Percentiles rank a stretch among this genome's conserved stretches.
phyloP scores from a whole-genome alignment of 768 basidiomycete genomes.

The Kwoniella heveanensis region DNA sequence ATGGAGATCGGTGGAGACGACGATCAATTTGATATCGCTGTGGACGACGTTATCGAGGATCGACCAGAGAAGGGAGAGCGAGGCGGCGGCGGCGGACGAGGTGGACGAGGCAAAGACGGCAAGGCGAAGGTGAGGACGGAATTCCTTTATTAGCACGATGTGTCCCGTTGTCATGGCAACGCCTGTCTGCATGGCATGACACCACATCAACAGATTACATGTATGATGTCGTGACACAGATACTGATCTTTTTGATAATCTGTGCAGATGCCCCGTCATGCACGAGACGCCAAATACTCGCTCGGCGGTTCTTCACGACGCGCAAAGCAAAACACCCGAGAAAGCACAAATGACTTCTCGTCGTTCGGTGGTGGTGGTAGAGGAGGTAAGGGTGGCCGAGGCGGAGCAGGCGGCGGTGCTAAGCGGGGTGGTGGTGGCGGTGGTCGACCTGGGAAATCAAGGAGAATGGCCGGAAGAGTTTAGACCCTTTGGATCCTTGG shows the following conservation, averaged over 20 bases:
- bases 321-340: conserved; percentile 78
- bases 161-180: not conserved
- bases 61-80: conserved; percentile 28
- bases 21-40: conserved; percentile 81
- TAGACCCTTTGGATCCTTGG: not conserved
- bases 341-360: conserved; percentile 76
- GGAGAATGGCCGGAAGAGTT: conserved; percentile 32
- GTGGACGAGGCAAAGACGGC: conserved; percentile 19
- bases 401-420: conserved; percentile 53
- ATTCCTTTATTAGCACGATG: no score
- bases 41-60: conserved; percentile 76
- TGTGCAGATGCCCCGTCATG: conserved; percentile 63
- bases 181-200: no score
- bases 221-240: not conserved
- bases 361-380: conserved; percentile 41
- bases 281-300: conserved; percentile 78
- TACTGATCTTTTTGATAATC: conserved; percentile 58
- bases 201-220: no score
- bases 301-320: conserved; percentile 64
- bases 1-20: conserved; percentile 65
- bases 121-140: conserved; percentile 45
- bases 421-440: conserved; percentile 53
- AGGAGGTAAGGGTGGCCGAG: conserved; percentile 44
- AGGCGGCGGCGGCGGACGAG: conserved; percentile 42
- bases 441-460: conserved; percentile 48